phyloP scores from a whole-genome alignment of 495 filamentous ascomycete genomes.

The Annulohypoxylon moriforme region DNA sequence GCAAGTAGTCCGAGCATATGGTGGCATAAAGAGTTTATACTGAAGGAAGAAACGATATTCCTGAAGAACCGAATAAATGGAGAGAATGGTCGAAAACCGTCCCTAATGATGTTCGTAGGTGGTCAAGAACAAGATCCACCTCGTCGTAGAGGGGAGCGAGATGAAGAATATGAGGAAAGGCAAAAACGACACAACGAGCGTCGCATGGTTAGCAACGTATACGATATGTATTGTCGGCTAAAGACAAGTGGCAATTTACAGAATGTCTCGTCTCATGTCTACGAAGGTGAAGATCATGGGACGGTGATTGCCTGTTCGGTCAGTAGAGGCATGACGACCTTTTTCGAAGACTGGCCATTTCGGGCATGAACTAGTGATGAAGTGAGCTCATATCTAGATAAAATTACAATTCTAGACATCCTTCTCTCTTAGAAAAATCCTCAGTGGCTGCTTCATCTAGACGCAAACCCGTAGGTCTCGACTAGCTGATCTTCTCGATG shows the following conservation, averaged over 20 bases:
- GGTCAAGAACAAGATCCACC: not conserved
- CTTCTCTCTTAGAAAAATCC: not conserved
- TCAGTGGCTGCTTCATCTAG: not conserved
- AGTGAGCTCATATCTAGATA: not conserved
- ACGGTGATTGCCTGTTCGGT: not conserved
- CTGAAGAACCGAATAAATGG: not conserved
- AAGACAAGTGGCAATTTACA: not conserved
- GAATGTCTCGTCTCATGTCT: not conserved
- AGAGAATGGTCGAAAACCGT: not conserved
- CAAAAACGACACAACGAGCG: not conserved
- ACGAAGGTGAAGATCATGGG: constrained; percentile 3
- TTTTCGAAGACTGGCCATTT: not conserved
- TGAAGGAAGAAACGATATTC: not conserved
- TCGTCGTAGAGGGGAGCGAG: not conserved
- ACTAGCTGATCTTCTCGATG: not conserved
- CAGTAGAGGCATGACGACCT: not conserved
- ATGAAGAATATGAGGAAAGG: not conserved
- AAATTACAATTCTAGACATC: not conserved
- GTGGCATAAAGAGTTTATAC: not conserved
- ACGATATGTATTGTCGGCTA: not conserved
- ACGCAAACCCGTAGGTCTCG: not conserved
- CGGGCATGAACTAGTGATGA: not conserved
- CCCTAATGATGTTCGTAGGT: not conserved
- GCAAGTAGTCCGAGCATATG: not conserved
- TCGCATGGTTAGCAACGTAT: not conserved